phyloP scores from a whole-genome alignment of 495 filamentous ascomycete species.

The Hypoxylon crocopeplum region DNA sequence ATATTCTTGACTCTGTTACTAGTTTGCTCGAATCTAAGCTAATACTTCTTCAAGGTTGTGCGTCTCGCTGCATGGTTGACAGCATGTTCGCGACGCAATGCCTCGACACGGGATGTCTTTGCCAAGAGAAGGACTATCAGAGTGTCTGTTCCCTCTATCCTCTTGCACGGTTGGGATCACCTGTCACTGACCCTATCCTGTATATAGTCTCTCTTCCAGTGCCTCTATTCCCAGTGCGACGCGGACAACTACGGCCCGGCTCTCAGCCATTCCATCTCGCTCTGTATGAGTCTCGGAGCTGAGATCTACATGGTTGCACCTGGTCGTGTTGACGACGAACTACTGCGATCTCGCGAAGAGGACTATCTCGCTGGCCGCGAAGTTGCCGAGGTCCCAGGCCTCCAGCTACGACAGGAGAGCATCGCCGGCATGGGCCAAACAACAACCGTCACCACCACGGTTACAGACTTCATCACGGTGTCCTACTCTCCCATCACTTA shows the following conservation, averaged over 20 bases:
- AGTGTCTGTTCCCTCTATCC: constrained; percentile 8
- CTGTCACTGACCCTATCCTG: background rate
- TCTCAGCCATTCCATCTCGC: constrained; percentile 35
- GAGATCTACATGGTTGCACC: constrained; percentile 42
- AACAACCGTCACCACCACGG: constrained; percentile 29
- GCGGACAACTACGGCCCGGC: constrained; percentile 35
- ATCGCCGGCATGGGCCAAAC: constrained; percentile 9
- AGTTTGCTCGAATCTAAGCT: background rate
- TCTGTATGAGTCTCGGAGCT: constrained; percentile 38
- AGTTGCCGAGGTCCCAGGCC: constrained; percentile 31
- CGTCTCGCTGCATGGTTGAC: constrained; percentile 37
- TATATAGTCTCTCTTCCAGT: constrained; percentile 38
- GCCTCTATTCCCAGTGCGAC: constrained; percentile 42
- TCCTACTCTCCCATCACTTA: constrained; percentile 20
- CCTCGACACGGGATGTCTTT: constrained; percentile 39
- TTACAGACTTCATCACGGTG: constrained; percentile 33
- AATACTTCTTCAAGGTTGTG: constrained; percentile 23
- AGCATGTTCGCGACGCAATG: constrained; percentile 44
- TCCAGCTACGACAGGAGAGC: constrained; percentile 40
- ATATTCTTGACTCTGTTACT: background rate
- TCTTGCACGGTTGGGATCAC: background rate
- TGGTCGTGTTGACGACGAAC: constrained; percentile 35
- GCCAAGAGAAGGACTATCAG: constrained; percentile 40
- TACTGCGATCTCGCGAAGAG: constrained; percentile 41
- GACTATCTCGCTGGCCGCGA: constrained; percentile 45